phyloP scores from a whole-genome alignment of 352 stramenopile genomes.

The Phytophthora melonis region DNA sequence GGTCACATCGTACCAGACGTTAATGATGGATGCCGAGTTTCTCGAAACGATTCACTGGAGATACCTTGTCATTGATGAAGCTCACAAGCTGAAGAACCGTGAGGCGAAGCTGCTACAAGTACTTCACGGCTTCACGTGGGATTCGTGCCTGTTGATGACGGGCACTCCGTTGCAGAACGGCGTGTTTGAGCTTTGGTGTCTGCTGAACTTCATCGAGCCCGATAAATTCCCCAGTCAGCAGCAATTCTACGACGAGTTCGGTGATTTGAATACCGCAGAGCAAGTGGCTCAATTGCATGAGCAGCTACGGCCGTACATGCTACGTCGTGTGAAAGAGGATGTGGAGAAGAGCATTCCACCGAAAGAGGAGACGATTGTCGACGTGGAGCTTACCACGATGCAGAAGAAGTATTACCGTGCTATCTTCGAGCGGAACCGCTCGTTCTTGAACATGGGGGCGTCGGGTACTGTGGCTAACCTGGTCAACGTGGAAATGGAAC shows the following conservation, averaged over 20 bases:
- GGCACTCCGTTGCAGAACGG: conserved; percentile 99
- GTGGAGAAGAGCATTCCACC: conserved; percentile 99
- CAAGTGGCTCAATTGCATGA: conserved; percentile 97
- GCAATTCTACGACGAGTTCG: conserved; percentile 97
- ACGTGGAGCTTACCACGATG: conserved; percentile 99
- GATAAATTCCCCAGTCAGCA: conserved; percentile 95
- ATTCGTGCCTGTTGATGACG: conserved; percentile 96
- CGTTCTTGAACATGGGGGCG: conserved; percentile 89
- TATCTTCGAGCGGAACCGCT: conserved; percentile 99
- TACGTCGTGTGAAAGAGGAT: conserved; percentile 99
- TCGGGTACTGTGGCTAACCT: conserved; percentile 95
- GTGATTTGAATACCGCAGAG: conserved; percentile 95
- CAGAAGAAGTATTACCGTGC: conserved; percentile 98
- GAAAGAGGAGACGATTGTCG: conserved; percentile 99
- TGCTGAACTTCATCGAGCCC: conserved; percentile 99
- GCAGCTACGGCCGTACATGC: conserved; percentile 98
- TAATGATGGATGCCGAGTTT: conserved; percentile 95
- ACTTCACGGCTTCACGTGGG: conserved; percentile 85
- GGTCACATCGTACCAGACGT: conserved; percentile 97
- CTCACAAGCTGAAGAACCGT: conserved; percentile 99
- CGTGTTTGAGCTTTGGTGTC: conserved; percentile 98
- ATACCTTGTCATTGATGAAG: conserved; percentile 99
- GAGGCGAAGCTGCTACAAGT: conserved; percentile 95
- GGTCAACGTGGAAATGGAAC: conserved; percentile 99
- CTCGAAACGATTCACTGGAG: conserved; percentile 95